Conservation (phyloP, 2,329 filamentous ascomycete species). For the Canariomyces notabilis region DNA sequence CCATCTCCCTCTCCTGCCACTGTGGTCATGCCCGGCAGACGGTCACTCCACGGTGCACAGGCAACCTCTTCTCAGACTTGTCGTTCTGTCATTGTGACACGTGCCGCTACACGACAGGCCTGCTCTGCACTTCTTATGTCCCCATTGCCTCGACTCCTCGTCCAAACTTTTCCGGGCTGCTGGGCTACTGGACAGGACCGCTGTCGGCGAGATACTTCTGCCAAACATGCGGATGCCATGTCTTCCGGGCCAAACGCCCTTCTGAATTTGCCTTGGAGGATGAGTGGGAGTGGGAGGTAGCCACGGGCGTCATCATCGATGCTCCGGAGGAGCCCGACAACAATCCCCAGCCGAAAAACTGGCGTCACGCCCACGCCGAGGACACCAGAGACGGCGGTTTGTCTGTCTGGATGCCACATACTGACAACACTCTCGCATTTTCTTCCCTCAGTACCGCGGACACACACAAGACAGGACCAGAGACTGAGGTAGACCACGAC, state of each 20-base stretch:
- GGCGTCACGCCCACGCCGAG: constrained; percentile 2
- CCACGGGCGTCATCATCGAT: constrained; percentile 33
- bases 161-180: constrained; percentile 16
- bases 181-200: constrained; percentile 10
- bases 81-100: constrained; percentile 26
- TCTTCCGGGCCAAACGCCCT: constrained; percentile 28
- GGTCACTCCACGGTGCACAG: neutral
- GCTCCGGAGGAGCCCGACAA: neutral
- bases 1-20: constrained; percentile 28
- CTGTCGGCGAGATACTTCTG: constrained; percentile 35
- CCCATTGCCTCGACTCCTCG: constrained; percentile 24
- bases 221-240: constrained; percentile 37
- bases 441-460: neutral
- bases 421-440: neutral
- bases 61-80: constrained; percentile 6
- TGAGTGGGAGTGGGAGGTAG: constrained; percentile 30
- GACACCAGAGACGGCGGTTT: constrained; percentile 37
- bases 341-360: neutral
- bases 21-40: constrained; percentile 19
- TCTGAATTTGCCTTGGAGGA: neutral
- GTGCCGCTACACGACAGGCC: constrained; percentile 30
- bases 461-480: neutral
- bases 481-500: too few relatives aligned
- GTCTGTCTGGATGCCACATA: constrained; percentile 28
- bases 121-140: constrained; percentile 36